A percentile compares a stretch with the other conserved stretches of the same genome.
Conservation (phyloP, 345 rosid genomes). For the Punica granatum region DNA sequence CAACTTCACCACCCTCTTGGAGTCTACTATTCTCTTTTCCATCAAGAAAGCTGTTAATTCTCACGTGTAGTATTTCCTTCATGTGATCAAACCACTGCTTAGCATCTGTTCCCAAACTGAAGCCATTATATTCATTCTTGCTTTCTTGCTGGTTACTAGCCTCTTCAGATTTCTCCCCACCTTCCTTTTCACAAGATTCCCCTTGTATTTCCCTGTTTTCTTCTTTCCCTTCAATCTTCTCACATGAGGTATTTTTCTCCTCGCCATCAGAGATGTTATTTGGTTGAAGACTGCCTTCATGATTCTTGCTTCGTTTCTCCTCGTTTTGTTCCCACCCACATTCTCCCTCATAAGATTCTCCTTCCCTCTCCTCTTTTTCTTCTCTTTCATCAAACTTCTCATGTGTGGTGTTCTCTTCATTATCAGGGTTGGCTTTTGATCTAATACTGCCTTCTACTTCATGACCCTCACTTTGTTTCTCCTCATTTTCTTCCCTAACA, state of each 20-base stretch:
- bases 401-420: neutral
- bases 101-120: slow-evolving; percentile 8
- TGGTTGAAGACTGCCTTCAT: neutral
- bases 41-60: slow-evolving; percentile 12
- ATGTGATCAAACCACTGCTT: slow-evolving; percentile 8
- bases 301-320: slow-evolving; percentile 4
- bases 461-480: slow-evolving; percentile 1
- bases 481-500: slow-evolving; percentile 15
- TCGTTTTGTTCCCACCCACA: slow-evolving; percentile 7
- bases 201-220: slow-evolving; percentile 15
- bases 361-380: slow-evolving; percentile 2
- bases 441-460: neutral
- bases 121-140: slow-evolving; percentile 16
- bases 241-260: neutral
- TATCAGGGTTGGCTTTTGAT: neutral
- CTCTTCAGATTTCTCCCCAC: slow-evolving; percentile 14
- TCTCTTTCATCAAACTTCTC: neutral
- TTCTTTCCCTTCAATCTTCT: slow-evolving; percentile 15
- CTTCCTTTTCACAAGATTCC: slow-evolving; percentile 21
- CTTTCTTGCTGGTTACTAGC: slow-evolving; percentile 11
- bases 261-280: slow-evolving; percentile 6
- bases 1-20: slow-evolving; percentile 12
- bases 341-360: slow-evolving; percentile 8
- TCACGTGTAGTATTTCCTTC: slow-evolving; percentile 14
- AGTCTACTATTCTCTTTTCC: slow-evolving; percentile 10